Evolutionary conservation across 495 filamentous ascomycete genomes (phyloP).

Genomic region (Penicillium tannophilum): DNA sequence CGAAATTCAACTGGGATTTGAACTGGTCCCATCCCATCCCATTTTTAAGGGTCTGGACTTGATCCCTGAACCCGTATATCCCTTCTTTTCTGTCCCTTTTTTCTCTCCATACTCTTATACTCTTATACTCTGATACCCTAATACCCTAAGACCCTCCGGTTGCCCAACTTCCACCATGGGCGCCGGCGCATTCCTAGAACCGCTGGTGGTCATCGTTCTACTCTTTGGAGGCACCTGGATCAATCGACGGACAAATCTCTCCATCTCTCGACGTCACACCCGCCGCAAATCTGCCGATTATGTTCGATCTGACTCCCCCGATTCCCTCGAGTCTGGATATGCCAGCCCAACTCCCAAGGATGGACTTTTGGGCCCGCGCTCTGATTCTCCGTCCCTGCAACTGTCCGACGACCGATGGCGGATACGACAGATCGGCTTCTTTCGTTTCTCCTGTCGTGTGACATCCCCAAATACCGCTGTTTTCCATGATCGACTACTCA

Average conservation of each 20-base stretch:
- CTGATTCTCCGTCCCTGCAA: constrained; percentile 33
- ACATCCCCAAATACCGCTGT: constrained; percentile 56
- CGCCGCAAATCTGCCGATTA: constrained; percentile 24
- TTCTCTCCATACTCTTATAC: too few species aligned
- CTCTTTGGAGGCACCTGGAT: constrained; percentile 64
- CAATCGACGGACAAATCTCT: constrained; percentile 42
- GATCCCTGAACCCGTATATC: too few species aligned
- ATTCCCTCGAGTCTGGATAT: constrained; percentile 35
- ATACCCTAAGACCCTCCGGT: background rate
- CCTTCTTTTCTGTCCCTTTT: too few species aligned
- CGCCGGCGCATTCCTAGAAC: constrained; percentile 53
- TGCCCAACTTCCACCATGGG: constrained; percentile 42
- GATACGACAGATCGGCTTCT: constrained; percentile 43
- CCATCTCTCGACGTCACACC: constrained; percentile 9
- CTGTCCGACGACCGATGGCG: constrained; percentile 39
- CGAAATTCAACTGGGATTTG: too few species aligned
- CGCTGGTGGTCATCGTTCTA: constrained; percentile 54
- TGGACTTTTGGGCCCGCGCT: constrained; percentile 27
- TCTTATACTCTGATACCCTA: too few species aligned
- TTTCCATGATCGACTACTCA: constrained; percentile 56
- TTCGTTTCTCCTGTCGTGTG: constrained; percentile 37
- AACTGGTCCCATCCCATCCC: too few species aligned
- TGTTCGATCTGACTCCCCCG: constrained; percentile 27
- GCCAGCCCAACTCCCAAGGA: constrained; percentile 35
- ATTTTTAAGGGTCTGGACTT: too few species aligned